phyloP scores from a whole-genome alignment of 2,329 filamentous ascomycete species.

The Aurifilum marmelostoma region DNA sequence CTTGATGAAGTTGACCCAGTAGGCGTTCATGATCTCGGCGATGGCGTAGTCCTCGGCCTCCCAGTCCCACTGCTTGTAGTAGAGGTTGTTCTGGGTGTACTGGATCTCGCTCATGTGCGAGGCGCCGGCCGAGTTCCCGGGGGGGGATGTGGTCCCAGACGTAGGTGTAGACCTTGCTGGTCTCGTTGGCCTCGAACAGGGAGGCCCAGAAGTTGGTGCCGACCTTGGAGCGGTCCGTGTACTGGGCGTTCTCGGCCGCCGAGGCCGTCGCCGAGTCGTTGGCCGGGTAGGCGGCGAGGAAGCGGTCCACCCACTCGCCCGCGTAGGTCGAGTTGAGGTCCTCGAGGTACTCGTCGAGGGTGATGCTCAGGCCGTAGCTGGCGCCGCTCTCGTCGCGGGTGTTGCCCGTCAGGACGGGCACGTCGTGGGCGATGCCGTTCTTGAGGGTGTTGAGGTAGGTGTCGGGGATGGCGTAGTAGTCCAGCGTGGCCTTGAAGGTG shows the following conservation, averaged over 20 bases:
- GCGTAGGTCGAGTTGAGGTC: constrained; percentile 32
- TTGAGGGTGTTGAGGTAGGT: constrained; percentile 35
- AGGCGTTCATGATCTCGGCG: constrained; percentile 26
- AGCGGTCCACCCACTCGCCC: constrained; percentile 24
- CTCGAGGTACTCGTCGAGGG: constrained; percentile 32
- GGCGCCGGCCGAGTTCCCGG: constrained; percentile 40
- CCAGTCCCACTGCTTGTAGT: constrained; percentile 28
- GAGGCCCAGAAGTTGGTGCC: constrained; percentile 34
- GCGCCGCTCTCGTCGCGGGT: constrained; percentile 37
- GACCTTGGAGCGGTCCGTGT: constrained; percentile 35
- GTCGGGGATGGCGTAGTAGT: constrained; percentile 33
- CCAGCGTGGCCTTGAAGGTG: constrained; percentile 25
- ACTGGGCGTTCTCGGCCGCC: constrained; percentile 32
- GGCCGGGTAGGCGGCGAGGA: constrained; percentile 32
- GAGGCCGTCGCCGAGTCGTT: constrained; percentile 31
- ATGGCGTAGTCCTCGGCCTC: constrained; percentile 21
- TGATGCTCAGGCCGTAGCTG: constrained; percentile 32
- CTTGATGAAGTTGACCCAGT: constrained; percentile 27
- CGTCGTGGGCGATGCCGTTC: constrained; percentile 34
- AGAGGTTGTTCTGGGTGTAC: constrained; percentile 43
- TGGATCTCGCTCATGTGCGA: constrained; percentile 44
- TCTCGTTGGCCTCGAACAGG: constrained; percentile 13
- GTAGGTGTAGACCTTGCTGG: constrained; percentile 5
- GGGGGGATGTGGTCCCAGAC: constrained; percentile 38
- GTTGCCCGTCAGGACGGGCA: constrained; percentile 39